Evolutionary conservation across 2,329 filamentous ascomycete genomes (phyloP).

Genomic region (Phoma sp.): DNA sequence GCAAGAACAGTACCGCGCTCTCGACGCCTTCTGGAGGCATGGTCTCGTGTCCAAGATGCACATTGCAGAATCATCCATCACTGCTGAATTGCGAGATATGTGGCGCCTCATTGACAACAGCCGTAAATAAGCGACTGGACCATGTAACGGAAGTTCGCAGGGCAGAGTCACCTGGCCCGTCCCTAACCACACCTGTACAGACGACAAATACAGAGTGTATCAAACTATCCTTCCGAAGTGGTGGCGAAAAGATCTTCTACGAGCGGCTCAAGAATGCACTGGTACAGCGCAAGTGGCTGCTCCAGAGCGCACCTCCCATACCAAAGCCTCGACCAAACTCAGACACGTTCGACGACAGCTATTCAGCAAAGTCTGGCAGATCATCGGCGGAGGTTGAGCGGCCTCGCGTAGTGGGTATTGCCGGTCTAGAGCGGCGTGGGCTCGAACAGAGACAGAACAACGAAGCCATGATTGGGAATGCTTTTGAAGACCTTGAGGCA

Average conservation of each 20-base stretch:
- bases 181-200: constrained; percentile 57
- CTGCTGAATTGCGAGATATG: constrained; percentile 89
- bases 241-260: constrained; percentile 88
- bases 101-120: constrained; percentile 72
- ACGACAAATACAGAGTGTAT: constrained; percentile 74
- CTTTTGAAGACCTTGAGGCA: constrained; percentile 95
- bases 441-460: constrained; percentile 89
- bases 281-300: constrained; percentile 92
- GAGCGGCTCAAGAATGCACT: constrained; percentile 87
- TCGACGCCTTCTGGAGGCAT: constrained; percentile 23
- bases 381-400: constrained; percentile 31
- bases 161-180: constrained; percentile 79
- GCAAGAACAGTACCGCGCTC: constrained; percentile 43
- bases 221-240: constrained; percentile 89
- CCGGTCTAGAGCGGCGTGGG: constrained; percentile 85
- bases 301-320: constrained; percentile 86
- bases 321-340: constrained; percentile 64
- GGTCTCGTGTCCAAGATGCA: constrained; percentile 78
- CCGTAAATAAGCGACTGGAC: constrained; percentile 53
- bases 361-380: constrained; percentile 29
- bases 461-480: constrained; percentile 87
- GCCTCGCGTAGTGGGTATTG: constrained; percentile 80
- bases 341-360: constrained; percentile 38
- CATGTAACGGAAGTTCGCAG: constrained; percentile 53
- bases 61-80: constrained; percentile 91